Evolutionary conservation across 2,329 filamentous ascomycete genomes (phyloP).

Genomic region (Paecilomyces fulvus): DNA sequence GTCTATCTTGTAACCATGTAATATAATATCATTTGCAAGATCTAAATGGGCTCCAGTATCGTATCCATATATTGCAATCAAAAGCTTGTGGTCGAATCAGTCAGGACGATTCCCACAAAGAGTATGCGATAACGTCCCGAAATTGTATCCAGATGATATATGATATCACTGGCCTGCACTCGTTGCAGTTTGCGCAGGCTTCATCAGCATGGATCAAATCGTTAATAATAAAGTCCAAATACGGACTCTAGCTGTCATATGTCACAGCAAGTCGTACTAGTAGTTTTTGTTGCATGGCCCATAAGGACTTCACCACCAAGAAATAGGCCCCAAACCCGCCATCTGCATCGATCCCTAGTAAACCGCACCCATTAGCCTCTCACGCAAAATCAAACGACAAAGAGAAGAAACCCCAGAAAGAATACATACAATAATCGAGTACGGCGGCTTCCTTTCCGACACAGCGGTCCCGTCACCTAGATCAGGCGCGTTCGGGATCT

Average conservation of each 20-base stretch:
- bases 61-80: background rate
- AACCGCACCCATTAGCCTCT: constrained; percentile 7
- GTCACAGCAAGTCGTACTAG: background rate
- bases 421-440: constrained; percentile 35
- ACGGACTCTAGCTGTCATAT: background rate
- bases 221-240: background rate
- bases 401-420: background rate
- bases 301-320: constrained; percentile 34
- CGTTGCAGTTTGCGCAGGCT: background rate
- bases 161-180: background rate
- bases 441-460: constrained; percentile 51
- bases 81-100: background rate
- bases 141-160: background rate
- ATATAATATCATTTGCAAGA: background rate
- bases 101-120: background rate
- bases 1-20: background rate
- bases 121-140: background rate
- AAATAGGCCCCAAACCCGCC: constrained; percentile 35
- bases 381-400: background rate
- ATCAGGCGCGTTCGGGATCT: constrained; percentile 64
- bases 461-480: constrained; percentile 50
- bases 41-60: no score
- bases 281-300: background rate
- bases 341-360: constrained; percentile 39
- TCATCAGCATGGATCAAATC: background rate